These are phyloP conservation scores for Tremella yokohamensis DNA, from an alignment of 768 basidiomycete genomes.

Conservation along the genomic window DNA sequence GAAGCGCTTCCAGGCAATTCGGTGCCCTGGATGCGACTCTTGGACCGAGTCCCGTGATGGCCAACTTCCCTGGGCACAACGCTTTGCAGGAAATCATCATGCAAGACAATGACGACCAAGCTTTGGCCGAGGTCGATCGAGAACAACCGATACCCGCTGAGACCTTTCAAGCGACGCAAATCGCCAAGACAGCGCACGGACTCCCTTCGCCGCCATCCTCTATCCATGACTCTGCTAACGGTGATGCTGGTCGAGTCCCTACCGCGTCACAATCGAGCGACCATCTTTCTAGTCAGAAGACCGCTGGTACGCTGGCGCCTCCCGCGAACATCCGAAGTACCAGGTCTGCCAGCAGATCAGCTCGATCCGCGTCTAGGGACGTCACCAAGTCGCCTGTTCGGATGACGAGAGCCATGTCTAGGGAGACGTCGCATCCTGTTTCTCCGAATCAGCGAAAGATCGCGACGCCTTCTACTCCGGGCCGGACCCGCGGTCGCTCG, in stretches of 20 bases:
- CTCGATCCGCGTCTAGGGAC: constrained; percentile 16
- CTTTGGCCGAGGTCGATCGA: constrained; percentile 14
- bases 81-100: not conserved
- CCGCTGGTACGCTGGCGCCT: constrained; percentile 6
- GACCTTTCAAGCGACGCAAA: not conserved
- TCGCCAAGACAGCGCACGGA: not conserved
- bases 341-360: constrained; percentile 11
- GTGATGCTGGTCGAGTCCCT: not conserved
- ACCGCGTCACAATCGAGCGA: not conserved
- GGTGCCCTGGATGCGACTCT: not conserved
- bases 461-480: not conserved
- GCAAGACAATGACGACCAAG: not conserved
- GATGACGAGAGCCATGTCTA: constrained; percentile 10
- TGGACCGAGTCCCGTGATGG: not conserved
- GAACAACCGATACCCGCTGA: constrained; percentile 5
- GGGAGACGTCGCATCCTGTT: constrained; percentile 4
- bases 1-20: not conserved
- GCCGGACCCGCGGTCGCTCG: not conserved
- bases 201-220: constrained; percentile 10
- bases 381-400: constrained; percentile 5
- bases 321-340: constrained; percentile 7
- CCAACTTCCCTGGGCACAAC: not conserved
- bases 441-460: not conserved
- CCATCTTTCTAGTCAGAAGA: not conserved
- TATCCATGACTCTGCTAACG: not conserved